Conservation (phyloP, 345 rosid species). For the Salix caprea region DNA sequence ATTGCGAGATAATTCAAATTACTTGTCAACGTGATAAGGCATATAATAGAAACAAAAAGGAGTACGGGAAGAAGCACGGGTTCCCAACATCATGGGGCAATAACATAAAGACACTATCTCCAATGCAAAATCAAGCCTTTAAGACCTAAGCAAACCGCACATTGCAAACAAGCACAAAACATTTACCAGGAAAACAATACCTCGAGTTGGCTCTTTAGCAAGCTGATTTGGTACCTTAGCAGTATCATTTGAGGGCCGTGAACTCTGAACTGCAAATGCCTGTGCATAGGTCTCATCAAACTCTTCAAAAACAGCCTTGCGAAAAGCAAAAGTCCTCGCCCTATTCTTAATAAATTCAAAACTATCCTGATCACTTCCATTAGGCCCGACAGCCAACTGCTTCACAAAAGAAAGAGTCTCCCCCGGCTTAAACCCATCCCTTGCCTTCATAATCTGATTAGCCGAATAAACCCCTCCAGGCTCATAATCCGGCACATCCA, state of each 20-base stretch:
- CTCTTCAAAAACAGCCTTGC: constrained; percentile 92
- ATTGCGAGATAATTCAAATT: neutral
- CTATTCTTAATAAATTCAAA: constrained; percentile 55
- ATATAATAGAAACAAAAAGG: neutral
- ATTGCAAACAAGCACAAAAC: neutral
- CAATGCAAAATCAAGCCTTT: neutral
- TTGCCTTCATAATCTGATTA: constrained; percentile 64
- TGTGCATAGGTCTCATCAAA: constrained; percentile 95
- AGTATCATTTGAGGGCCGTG: constrained; percentile 34
- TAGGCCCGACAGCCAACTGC: constrained; percentile 62
- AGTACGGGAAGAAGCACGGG: neutral
- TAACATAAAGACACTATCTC: neutral
- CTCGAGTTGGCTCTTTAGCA: constrained; percentile 53
- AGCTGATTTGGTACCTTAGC: constrained; percentile 31
- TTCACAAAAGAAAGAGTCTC: constrained; percentile 58
- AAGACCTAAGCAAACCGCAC: neutral
- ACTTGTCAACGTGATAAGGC: neutral
- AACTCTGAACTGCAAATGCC: constrained; percentile 78
- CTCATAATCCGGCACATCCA: constrained; percentile 91
- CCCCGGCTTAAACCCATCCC: constrained; percentile 56
- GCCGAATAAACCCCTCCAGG: constrained; percentile 63
- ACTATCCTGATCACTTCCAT: constrained; percentile 33
- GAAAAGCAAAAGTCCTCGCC: constrained; percentile 59
- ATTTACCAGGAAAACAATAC: constrained; percentile 28
- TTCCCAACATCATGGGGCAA: neutral